Base-by-base conservation (phyloP, 2,329 filamentous ascomycete genomes). In the Colletotrichum sp. region DNA sequence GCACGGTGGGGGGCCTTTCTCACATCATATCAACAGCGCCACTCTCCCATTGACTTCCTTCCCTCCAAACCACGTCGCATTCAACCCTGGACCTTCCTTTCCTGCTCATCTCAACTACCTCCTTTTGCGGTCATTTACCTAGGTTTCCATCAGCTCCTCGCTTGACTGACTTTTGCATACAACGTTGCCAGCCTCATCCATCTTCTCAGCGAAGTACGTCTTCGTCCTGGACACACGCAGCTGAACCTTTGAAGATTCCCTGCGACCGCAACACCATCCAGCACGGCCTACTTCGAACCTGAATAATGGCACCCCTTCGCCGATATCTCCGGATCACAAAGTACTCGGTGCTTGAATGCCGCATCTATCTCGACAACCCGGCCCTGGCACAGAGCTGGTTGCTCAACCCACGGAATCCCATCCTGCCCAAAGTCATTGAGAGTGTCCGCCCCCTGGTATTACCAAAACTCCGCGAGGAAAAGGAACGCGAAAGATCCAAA, bases 321-420 rank as follows among this genome's bases (percentile, higher is more conserved):
- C 92, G 96, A 80, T 98, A 99, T 83, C 90, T 99, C 71, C 92
- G 96, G 68, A 98, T 99, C 80, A 96, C 94, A 71, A 96, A 96
- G 82, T 95, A 95, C 84, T 98, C 96, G 6, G 96, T 98, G 36
- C 90, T 99, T n/a, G 97, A 99, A 89, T 96, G 95, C 78, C 96
- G 96, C 78, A 97, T 99, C 79, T 99, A 99, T 85, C 92, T 98
- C 63, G 96, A 99, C 78, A 96, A 96, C 80, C 97, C 97, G 1
- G 92, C 94, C 15, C 92, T 98, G 76, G 92, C 92, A 28, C 92
- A 95, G 78, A 93, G 93, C 81, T 98, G 98, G 93, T 91, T 99
- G 21, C 90, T 98, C 78, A 94, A 94, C 80, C 90, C 94, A 43
- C 92, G 93, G 78, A 89, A 96, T 79, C 92, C 94, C 5, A 91